phyloP scores from a whole-genome alignment of 352 stramenopile species.

The Pythium vanterpoolii region DNA sequence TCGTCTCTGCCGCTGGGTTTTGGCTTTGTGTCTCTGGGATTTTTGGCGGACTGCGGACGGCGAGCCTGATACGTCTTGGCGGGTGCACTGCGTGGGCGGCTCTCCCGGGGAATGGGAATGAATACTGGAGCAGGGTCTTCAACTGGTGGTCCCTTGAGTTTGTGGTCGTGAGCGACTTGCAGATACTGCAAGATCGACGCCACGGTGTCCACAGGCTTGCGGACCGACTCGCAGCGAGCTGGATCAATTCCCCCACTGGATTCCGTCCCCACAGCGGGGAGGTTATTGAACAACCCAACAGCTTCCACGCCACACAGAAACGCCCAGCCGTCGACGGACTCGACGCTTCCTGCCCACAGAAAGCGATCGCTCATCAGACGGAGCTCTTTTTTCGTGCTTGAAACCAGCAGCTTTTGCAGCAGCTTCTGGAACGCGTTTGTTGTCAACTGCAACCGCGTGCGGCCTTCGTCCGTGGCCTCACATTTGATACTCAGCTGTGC shows the following conservation, averaged over 20 bases:
- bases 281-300: constrained; percentile 16
- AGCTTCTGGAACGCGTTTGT: constrained; percentile 7
- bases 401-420: constrained; percentile 11
- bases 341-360: neutral
- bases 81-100: neutral
- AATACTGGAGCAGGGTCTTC: neutral
- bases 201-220: constrained; percentile 32
- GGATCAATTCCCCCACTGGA: neutral
- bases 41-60: constrained; percentile 15
- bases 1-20: constrained; percentile 5
- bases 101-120: neutral
- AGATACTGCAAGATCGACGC: constrained; percentile 53
- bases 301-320: constrained; percentile 21
- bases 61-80: neutral
- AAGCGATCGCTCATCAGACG: constrained; percentile 16
- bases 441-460: neutral
- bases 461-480: neutral
- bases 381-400: constrained; percentile 20
- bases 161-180: constrained; percentile 29
- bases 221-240: constrained; percentile 14
- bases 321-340: constrained; percentile 9
- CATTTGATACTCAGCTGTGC: constrained; percentile 28
- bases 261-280: neutral
- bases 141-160: neutral
- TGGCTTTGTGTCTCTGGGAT: neutral